These are phyloP conservation scores for Spathaspora boniae DNA, from an alignment of 805 yeast genomes.

Conservation along the genomic window DNA sequence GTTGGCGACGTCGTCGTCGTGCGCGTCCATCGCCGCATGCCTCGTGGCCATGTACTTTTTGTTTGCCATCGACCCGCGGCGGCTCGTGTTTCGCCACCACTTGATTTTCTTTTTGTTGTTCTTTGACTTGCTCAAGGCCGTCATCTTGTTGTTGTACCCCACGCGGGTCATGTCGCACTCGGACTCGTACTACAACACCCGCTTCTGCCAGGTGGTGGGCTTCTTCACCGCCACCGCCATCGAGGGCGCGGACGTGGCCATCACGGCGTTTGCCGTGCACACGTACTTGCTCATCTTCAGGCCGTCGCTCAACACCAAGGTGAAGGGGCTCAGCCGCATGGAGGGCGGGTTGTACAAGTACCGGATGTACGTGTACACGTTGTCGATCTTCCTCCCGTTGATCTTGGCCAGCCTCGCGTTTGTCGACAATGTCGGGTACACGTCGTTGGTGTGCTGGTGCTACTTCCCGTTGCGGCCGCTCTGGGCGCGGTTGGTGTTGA, in stretches of 20 bases:
- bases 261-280: conserved; percentile 78
- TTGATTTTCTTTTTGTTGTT: conserved; percentile 63
- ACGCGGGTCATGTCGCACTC: conserved; percentile 45
- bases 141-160: conserved; percentile 67
- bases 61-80: conserved; percentile 59
- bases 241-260: conserved; percentile 85
- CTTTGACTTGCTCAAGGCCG: conserved; percentile 73
- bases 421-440: conserved; percentile 51
- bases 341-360: conserved; percentile 74
- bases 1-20: conserved; percentile 36
- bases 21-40: conserved; percentile 44
- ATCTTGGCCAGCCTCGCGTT: conserved; percentile 72
- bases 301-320: conserved; percentile 47
- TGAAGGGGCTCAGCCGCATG: conserved; percentile 32
- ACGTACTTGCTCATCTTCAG: conserved; percentile 69
- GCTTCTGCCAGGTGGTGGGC: conserved; percentile 65
- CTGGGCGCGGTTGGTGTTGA: conserved; percentile 70
- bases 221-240: conserved; percentile 77
- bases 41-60: conserved; percentile 57
- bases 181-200: conserved; percentile 43
- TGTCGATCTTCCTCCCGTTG: conserved; percentile 59
- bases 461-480: conserved; percentile 68
- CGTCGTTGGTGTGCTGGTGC: conserved; percentile 70
- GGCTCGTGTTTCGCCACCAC: conserved; percentile 64
- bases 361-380: conserved; percentile 55